Evolutionary conservation across 2,329 filamentous ascomycete genomes (phyloP), one percentile per base, ranked within the genome.

Genomic region (Allantophomopsis cytisporea): DNA sequence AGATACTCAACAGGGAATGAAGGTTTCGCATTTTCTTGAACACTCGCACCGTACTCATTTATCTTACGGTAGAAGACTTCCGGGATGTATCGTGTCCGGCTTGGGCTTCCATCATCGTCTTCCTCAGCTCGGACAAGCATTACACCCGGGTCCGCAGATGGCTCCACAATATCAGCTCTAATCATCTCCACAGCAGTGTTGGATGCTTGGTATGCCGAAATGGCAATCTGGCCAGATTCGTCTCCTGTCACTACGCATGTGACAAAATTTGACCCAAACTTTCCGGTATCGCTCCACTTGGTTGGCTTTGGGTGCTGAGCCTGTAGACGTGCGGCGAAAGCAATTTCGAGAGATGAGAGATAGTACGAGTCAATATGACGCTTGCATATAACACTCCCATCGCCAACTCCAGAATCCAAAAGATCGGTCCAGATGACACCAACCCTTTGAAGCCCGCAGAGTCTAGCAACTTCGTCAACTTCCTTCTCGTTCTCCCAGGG

Each of bases 101-200:
- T 80, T 37, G 61, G 66, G 40, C 65, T 76, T 49, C 66, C 76
- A 47, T 87, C 81, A 38, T 88, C 83, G 50, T 95, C 87, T 43
- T 89, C 83, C 55, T 96, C 89, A 17, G 83, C 82, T 45, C 88
- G 86, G 4, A 98, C 91, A 35, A 98, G 74, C 89, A 98, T 95
- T 39, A 89, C 80, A 6, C 75, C 79, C 2, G 91, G 91, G 47
- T 96, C 89, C 21, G 88, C 88, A 7, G 87, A 96, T 7, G 91
- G 85, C 58, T 98, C 91, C 44, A 98, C 76, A 47, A 98, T 88
- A 51, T 96, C 85, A 31, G 91, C 88, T 45, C 83, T 74, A 18
- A 94, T 85, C 91, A 98, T 98, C 59, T 98, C 91, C 4, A 95
- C 87, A 0, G 88, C 87, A 13, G 91, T 83, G 50, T 95, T 94